These are phyloP conservation scores for Geosmithia putterillii DNA, from an alignment of 2,329 filamentous ascomycete genomes.

Conservation along the genomic window DNA sequence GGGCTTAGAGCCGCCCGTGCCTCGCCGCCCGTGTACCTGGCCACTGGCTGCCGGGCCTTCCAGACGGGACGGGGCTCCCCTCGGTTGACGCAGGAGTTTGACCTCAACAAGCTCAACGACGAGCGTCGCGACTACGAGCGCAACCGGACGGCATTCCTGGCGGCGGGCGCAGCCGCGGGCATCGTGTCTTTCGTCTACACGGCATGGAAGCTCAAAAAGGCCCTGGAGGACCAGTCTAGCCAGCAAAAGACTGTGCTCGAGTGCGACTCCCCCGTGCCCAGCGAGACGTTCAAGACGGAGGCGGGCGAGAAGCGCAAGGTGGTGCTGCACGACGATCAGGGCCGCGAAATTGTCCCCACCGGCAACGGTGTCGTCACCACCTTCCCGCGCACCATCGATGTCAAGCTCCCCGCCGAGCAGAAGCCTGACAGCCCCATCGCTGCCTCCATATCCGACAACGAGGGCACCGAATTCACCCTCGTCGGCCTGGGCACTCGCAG, in stretches of 20 bases:
- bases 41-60: constrained; percentile 12
- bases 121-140: constrained; percentile 36
- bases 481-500: constrained; percentile 79
- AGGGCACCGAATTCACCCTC: constrained; percentile 65
- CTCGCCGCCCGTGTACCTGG: not conserved
- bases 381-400: constrained; percentile 61
- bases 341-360: constrained; percentile 65
- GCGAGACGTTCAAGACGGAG: constrained; percentile 33
- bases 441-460: constrained; percentile 22
- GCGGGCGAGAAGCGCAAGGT: constrained; percentile 40
- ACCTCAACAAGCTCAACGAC: constrained; percentile 33
- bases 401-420: constrained; percentile 32
- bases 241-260: constrained; percentile 15
- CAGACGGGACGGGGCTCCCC: constrained; percentile 14
- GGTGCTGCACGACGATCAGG: constrained; percentile 54
- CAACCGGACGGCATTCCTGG: constrained; percentile 37
- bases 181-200: constrained; percentile 38
- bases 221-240: constrained; percentile 21
- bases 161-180: constrained; percentile 36
- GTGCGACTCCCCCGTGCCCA: constrained; percentile 23
- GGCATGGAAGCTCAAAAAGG: constrained; percentile 35
- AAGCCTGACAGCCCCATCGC: constrained; percentile 18
- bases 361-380: constrained; percentile 68
- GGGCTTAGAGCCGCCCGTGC: not conserved
- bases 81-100: constrained; percentile 33